phyloP scores from a whole-genome alignment of 805 yeast species.

The Zygosaccharomyces pseudorouxii region DNA sequence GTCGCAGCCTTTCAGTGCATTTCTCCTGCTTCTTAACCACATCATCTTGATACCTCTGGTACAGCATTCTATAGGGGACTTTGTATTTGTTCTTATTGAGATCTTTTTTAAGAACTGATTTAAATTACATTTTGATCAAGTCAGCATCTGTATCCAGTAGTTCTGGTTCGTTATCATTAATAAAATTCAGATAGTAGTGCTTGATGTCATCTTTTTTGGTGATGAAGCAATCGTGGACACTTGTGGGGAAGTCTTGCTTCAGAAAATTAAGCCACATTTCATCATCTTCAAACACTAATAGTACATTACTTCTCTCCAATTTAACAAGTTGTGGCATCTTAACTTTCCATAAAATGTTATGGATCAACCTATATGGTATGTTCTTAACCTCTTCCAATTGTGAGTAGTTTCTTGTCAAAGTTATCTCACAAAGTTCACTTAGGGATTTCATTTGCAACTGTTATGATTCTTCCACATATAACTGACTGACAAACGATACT shows the following conservation, averaged over 20 bases:
- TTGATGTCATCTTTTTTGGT: conserved; percentile 24
- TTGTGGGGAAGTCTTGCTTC: conserved; percentile 35
- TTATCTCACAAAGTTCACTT: conserved; percentile 22
- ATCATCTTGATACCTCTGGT: conserved; percentile 34
- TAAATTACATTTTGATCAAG: conserved; percentile 15
- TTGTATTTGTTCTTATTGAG: conserved; percentile 26
- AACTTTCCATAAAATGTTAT: conserved; percentile 28
- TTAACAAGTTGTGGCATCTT: conserved; percentile 32
- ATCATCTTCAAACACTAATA: conserved; percentile 38
- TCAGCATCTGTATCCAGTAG: conserved; percentile 13
- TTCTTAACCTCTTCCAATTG: conserved; percentile 29
- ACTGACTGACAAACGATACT: not conserved
- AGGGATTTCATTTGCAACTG: conserved; percentile 14
- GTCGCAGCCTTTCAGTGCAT: conserved; percentile 36
- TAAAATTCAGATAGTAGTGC: conserved; percentile 19
- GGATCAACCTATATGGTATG: conserved; percentile 34
- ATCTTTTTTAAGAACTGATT: conserved; percentile 19
- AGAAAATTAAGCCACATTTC: conserved; percentile 35
- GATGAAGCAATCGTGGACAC: conserved; percentile 31
- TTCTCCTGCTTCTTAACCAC: conserved; percentile 32
- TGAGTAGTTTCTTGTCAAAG: conserved; percentile 24
- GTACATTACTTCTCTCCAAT: conserved; percentile 33
- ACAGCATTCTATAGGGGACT: conserved; percentile 37
- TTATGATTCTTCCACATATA: not conserved
- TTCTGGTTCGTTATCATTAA: conserved; percentile 13